These are phyloP conservation scores for Hevea brasiliensis DNA, from an alignment of 345 rosid genomes.

Conservation along the genomic window DNA sequence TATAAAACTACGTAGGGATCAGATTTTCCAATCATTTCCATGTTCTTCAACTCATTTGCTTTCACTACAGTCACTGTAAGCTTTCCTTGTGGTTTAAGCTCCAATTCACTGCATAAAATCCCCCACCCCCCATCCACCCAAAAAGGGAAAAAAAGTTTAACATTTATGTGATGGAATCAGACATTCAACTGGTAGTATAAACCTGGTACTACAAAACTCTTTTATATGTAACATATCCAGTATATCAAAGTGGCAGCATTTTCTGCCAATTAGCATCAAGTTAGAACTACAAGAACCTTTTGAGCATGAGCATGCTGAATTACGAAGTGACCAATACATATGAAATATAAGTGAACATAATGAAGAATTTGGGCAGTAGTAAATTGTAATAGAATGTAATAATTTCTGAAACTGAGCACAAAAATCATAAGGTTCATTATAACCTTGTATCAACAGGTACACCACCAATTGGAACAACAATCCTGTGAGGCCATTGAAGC, in stretches of 20 bases:
- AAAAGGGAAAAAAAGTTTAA: not conserved
- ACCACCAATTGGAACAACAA: slow-evolving; percentile 98
- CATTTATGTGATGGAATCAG: not conserved
- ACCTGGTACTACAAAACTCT: not conserved
- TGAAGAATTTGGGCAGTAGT: not conserved
- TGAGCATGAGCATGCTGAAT: slow-evolving; percentile 3
- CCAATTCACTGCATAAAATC: slow-evolving; percentile 66
- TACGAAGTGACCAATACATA: not conserved
- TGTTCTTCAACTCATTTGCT: slow-evolving; percentile 90
- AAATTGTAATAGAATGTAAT: not conserved
- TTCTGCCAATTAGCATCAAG: not conserved
- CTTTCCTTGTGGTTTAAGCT: slow-evolving; percentile 96
- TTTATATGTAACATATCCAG: not conserved
- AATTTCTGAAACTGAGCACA: not conserved
- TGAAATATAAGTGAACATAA: not conserved
- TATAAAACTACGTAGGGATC: slow-evolving; percentile 84
- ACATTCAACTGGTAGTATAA: not conserved
- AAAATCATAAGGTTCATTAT: slow-evolving; percentile 13
- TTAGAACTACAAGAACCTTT: not conserved
- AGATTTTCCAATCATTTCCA: slow-evolving; percentile 98
- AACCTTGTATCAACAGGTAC: slow-evolving; percentile 83
- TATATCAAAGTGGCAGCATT: not conserved
- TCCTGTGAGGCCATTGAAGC: slow-evolving; percentile 99
- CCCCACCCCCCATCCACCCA: not conserved
- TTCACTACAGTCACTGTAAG: slow-evolving; percentile 62